Evolutionary conservation across 2,329 filamentous ascomycete species (phyloP).

Genomic region (Triangularia verruculosa): DNA sequence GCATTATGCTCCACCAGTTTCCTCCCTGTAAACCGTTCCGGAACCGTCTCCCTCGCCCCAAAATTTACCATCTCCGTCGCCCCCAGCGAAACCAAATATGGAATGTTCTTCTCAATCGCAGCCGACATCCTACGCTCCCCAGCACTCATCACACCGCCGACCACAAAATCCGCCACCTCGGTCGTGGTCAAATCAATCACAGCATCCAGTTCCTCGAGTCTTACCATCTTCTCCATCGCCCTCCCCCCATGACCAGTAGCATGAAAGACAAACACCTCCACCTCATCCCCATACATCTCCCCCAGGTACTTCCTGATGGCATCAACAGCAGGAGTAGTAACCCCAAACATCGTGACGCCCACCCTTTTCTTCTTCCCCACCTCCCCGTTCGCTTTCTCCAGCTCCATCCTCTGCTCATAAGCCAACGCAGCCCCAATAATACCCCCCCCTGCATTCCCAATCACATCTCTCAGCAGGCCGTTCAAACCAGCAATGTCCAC

Average conservation of each 20-base stretch:
- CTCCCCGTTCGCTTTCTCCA: neutral
- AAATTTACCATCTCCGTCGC: slow-evolving; percentile 64
- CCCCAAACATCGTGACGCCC: slow-evolving; percentile 71
- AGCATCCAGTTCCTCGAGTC: slow-evolving; percentile 57
- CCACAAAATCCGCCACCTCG: slow-evolving; percentile 62
- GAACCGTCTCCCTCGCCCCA: slow-evolving; percentile 53
- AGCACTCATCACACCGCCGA: slow-evolving; percentile 62
- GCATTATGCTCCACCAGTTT: slow-evolving; percentile 64
- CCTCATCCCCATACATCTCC: slow-evolving; percentile 33
- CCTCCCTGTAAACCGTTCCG: slow-evolving; percentile 49
- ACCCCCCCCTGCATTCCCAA: slow-evolving; percentile 61
- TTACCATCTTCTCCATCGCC: slow-evolving; percentile 65
- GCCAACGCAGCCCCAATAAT: slow-evolving; percentile 56
- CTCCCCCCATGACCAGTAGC: slow-evolving; percentile 66
- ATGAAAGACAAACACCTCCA: slow-evolving; percentile 66
- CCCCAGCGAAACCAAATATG: slow-evolving; percentile 49
- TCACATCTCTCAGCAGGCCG: slow-evolving; percentile 52
- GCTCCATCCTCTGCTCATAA: slow-evolving; percentile 33
- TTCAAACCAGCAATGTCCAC: slow-evolving; percentile 69
- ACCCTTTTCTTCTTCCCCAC: slow-evolving; percentile 46
- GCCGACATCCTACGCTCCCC: slow-evolving; percentile 55
- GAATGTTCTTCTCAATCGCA: slow-evolving; percentile 55
- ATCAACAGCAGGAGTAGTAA: slow-evolving; percentile 65
- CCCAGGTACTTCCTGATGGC: slow-evolving; percentile 51
- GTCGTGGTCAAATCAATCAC: slow-evolving; percentile 71